phyloP scores from a whole-genome alignment of 2,329 filamentous ascomycete species.

The Dothideomycetes sp. region DNA sequence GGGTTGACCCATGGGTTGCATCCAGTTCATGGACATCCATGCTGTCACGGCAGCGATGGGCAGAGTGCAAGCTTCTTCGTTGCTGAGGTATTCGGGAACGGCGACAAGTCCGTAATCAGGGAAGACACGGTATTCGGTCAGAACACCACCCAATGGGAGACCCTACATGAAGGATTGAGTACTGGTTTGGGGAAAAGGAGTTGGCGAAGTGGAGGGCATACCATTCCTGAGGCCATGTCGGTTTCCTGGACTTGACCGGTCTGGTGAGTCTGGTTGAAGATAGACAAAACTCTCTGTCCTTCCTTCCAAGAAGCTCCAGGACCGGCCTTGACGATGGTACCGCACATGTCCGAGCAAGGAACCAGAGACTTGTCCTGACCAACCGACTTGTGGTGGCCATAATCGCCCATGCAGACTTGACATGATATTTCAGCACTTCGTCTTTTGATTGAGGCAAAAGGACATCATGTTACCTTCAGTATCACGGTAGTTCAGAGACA shows the following conservation, averaged over 20 bases:
- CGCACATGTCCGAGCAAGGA: conserved; percentile 63
- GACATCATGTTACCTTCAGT: conserved; percentile 29
- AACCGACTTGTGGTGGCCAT: conserved; percentile 55
- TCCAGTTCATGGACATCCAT: conserved; percentile 53
- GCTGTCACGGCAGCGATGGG: conserved; percentile 40
- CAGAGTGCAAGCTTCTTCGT: conserved; percentile 29
- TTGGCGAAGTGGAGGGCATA: neutral
- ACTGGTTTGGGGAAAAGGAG: neutral
- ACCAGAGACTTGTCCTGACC: conserved; percentile 39
- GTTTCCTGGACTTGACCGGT: conserved; percentile 30
- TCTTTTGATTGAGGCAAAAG: neutral
- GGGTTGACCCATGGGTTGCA: conserved; percentile 45
- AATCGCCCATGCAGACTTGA: conserved; percentile 55
- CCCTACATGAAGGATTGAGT: conserved; percentile 19
- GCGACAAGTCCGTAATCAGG: conserved; percentile 31
- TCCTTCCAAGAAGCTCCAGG: conserved; percentile 17
- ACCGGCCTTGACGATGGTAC: conserved; percentile 42
- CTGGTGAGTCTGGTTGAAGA: conserved; percentile 47
- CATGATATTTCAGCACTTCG: neutral
- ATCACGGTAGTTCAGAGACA: conserved; percentile 47
- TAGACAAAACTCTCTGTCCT: conserved; percentile 27
- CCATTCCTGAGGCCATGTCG: conserved; percentile 42
- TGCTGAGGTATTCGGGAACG: conserved; percentile 31
- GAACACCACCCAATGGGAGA: conserved; percentile 36
- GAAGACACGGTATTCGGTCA: conserved; percentile 36